These are phyloP conservation scores for Phytophthora nicotianae DNA, from an alignment of 352 stramenopile species.

Conservation along the genomic window DNA sequence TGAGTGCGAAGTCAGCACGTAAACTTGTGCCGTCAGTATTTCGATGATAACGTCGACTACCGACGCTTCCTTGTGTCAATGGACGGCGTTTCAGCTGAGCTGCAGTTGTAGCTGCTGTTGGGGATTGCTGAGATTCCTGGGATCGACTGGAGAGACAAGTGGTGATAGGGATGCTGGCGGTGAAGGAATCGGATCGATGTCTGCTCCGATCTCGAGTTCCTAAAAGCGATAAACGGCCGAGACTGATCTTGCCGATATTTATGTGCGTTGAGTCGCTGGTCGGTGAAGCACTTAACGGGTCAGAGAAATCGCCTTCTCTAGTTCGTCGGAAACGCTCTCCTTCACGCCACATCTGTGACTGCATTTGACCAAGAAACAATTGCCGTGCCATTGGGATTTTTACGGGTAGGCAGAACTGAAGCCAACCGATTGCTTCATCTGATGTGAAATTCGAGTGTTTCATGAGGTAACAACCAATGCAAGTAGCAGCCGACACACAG, in stretches of 20 bases:
- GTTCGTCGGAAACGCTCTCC: conserved; percentile 47
- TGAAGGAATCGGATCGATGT: conserved; percentile 6
- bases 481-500: conserved; percentile 87
- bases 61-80: conserved; percentile 49
- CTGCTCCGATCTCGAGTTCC: conserved; percentile 47
- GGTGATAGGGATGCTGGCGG: conserved; percentile 7
- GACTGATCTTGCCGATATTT: conserved; percentile 68
- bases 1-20: conserved; percentile 56
- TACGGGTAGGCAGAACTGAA: conserved; percentile 93
- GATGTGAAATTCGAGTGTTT: conserved; percentile 97
- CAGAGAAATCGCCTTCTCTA: conserved; percentile 15
- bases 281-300: conserved; percentile 9
- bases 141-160: conserved; percentile 29
- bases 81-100: conserved; percentile 46
- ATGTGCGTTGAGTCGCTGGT: conserved; percentile 41
- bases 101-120: conserved; percentile 27
- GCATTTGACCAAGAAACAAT: conserved; percentile 89
- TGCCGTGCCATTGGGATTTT: conserved; percentile 87
- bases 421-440: conserved; percentile 94
- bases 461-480: conserved; percentile 98
- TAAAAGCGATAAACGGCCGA: conserved; percentile 59
- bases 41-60: conserved; percentile 41
- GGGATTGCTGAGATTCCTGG: conserved; percentile 26
- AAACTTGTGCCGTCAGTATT: conserved; percentile 31
- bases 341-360: conserved; percentile 77